A percentile compares a stretch with the other conserved stretches of the same genome.
Evolutionary conservation across 2,329 filamentous ascomycete genomes (phyloP).

Genomic region (Colletotrichum gigasporum): DNA sequence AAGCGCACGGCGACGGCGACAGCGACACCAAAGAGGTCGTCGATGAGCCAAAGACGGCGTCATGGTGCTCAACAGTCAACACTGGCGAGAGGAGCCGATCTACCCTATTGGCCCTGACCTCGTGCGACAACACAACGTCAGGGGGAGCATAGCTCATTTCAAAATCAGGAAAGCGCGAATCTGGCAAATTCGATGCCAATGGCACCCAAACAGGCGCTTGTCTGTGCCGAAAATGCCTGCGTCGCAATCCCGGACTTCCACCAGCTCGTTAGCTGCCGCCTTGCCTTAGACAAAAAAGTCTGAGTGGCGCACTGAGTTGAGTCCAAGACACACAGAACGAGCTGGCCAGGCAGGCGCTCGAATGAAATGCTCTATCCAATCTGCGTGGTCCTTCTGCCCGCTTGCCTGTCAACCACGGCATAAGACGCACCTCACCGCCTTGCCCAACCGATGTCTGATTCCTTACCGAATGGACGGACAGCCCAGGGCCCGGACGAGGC

Average conservation of each 20-base stretch:
- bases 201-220: not conserved
- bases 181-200: conserved; percentile 7
- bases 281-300: conserved; percentile 15
- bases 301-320: not conserved
- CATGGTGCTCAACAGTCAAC: no score
- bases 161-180: not conserved
- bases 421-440: not conserved
- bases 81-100: no score
- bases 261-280: conserved; percentile 27
- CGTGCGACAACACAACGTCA: conserved; percentile 4
- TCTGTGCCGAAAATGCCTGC: conserved; percentile 8
- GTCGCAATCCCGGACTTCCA: conserved; percentile 5
- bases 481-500: not conserved
- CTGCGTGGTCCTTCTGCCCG: not conserved
- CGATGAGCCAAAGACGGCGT: no score
- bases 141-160: conserved; percentile 19
- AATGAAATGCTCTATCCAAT: no score
- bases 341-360: not conserved
- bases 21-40: no score
- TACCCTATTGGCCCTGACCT: not conserved
- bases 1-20: no score
- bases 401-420: not conserved
- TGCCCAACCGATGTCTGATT: conserved; percentile 1
- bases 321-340: not conserved
- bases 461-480: not conserved